Percentiles rank a stretch among this genome's conserved stretches.
Evolutionary conservation across 139 green algal species (phyloP).

Genomic region (Eudorina sp.): DNA sequence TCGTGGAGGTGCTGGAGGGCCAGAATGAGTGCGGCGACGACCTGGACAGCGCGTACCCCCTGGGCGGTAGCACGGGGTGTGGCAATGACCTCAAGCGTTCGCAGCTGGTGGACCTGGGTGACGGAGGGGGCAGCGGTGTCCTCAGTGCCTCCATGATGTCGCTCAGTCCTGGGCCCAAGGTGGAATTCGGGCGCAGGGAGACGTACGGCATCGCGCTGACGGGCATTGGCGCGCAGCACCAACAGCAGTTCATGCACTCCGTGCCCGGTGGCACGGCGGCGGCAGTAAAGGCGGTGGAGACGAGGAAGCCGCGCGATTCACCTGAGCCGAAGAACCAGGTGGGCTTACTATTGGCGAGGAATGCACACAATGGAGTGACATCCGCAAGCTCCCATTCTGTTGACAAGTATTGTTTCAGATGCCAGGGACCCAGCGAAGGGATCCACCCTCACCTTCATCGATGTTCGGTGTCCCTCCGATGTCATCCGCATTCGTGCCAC

Average conservation of each 20-base stretch:
- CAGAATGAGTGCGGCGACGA: slow-evolving; percentile 20
- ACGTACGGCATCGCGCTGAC: slow-evolving; percentile 51
- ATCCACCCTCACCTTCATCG: no score
- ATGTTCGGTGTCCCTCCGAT: no score
- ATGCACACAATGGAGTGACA: no score
- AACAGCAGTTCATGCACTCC: slow-evolving; percentile 31
- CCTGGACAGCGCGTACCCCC: not conserved
- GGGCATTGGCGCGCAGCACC: slow-evolving; percentile 39
- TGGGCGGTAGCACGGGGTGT: no score
- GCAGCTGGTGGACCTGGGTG: not conserved
- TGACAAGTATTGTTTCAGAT: no score
- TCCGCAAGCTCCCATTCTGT: no score
- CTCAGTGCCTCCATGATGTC: not conserved
- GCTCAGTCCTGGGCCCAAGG: not conserved
- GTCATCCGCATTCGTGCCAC: no score
- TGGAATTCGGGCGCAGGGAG: slow-evolving; percentile 40
- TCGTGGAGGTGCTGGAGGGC: slow-evolving; percentile 63
- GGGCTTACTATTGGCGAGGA: no score
- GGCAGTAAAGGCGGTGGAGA: not conserved
- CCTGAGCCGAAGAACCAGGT: not conserved
- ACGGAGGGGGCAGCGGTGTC: not conserved
- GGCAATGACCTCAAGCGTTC: not conserved
- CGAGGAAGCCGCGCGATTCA: no score
- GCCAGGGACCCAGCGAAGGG: no score
- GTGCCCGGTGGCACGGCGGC: not conserved